Evolutionary conservation across 192 early-diverging fungal species (phyloP).

Genomic region (Bifiguratus adelaidae): DNA sequence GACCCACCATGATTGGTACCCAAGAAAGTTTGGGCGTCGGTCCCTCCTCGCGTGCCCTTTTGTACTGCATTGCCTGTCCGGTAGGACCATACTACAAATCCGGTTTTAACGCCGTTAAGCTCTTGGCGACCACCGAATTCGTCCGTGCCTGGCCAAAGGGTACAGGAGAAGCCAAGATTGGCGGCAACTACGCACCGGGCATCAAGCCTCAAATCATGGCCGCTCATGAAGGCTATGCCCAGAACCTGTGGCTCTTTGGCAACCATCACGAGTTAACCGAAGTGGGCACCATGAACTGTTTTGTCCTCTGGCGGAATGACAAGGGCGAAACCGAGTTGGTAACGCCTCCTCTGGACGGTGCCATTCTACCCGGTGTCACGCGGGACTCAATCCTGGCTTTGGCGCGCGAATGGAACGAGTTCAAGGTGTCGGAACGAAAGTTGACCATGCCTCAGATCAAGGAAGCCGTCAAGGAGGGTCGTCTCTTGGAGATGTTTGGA

Average conservation of each 20-base stretch:
- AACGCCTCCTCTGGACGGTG: constrained; percentile 88
- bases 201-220: constrained; percentile 78
- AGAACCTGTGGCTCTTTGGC: constrained; percentile 95
- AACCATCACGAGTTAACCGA: constrained; percentile 78
- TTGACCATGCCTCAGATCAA: constrained; percentile 72
- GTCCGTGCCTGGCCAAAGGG: constrained; percentile 94
- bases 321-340: constrained; percentile 73
- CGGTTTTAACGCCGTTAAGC: constrained; percentile 79
- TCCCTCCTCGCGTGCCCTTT: constrained; percentile 60
- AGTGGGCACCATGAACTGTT: constrained; percentile 97
- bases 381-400: constrained; percentile 84
- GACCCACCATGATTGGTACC: constrained; percentile 89
- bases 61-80: constrained; percentile 86
- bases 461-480: constrained; percentile 64
- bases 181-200: constrained; percentile 81
- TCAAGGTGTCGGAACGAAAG: constrained; percentile 78
- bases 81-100: constrained; percentile 96
- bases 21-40: constrained; percentile 80
- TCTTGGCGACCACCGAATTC: constrained; percentile 76
- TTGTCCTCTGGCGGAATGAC: constrained; percentile 80
- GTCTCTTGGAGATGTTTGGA: constrained; percentile 90
- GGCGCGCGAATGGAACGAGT: constrained; percentile 71
- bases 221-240: constrained; percentile 80
- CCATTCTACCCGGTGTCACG: constrained; percentile 92
- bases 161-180: constrained; percentile 87